Conservation (phyloP, 2,329 filamentous ascomycete genomes). For the Dactylonectria estremocensis region DNA sequence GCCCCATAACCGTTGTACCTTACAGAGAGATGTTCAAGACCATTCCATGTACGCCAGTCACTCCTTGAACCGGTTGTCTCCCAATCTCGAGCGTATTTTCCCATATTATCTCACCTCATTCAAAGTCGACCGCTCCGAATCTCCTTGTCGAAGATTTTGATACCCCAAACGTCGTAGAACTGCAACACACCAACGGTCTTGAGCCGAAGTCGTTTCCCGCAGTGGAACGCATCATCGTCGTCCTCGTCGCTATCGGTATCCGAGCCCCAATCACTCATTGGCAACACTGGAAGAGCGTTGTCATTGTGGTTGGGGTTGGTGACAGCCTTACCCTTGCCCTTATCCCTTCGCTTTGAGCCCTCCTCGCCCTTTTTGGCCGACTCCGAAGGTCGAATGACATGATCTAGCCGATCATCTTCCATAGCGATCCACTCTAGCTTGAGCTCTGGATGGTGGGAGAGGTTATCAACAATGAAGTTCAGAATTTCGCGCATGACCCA, state of each 20-base stretch:
- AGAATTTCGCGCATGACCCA: slow-evolving; percentile 71
- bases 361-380: slow-evolving; percentile 47
- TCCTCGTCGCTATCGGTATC: slow-evolving; percentile 55
- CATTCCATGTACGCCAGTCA: slow-evolving; percentile 17
- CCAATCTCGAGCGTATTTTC: slow-evolving; percentile 17
- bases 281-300: slow-evolving; percentile 48
- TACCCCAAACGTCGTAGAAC: slow-evolving; percentile 61
- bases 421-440: slow-evolving; percentile 73
- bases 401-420: slow-evolving; percentile 65
- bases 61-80: slow-evolving; percentile 6
- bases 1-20: not conserved
- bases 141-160: slow-evolving; percentile 73
- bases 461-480: slow-evolving; percentile 71
- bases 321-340: slow-evolving; percentile 54
- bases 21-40: not conserved
- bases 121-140: slow-evolving; percentile 57
- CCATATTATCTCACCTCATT: slow-evolving; percentile 11
- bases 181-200: slow-evolving; percentile 56
- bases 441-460: slow-evolving; percentile 69
- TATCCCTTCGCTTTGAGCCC: slow-evolving; percentile 50
- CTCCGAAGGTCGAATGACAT: slow-evolving; percentile 61
- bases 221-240: slow-evolving; percentile 50
- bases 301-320: slow-evolving; percentile 33
- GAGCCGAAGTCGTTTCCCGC: slow-evolving; percentile 53
- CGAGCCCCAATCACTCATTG: slow-evolving; percentile 48